phyloP scores from a whole-genome alignment of 1,284 basidiomycete genomes.

The Porodaedalea pini region DNA sequence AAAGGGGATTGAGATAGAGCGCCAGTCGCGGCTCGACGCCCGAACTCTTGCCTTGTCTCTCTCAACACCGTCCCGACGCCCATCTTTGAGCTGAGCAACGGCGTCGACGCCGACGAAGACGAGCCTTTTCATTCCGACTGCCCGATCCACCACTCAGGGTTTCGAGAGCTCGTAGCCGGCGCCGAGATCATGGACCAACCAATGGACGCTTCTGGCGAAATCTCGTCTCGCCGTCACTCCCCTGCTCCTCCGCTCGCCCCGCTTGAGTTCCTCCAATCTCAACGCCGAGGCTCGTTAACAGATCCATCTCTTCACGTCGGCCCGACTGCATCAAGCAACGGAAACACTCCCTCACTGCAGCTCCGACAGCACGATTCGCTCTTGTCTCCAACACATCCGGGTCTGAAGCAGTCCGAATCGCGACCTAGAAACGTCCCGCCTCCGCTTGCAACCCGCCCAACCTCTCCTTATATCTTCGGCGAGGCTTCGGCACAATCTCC shows the following conservation, averaged over 20 bases:
- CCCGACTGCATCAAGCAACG: slow-evolving; percentile 33
- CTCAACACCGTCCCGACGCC: background rate
- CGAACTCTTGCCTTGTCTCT: background rate
- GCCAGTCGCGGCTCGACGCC: slow-evolving; percentile 6
- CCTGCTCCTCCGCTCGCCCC: slow-evolving; percentile 57
- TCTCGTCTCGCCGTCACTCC: slow-evolving; percentile 34
- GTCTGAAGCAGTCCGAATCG: slow-evolving; percentile 33
- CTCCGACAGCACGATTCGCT: slow-evolving; percentile 31
- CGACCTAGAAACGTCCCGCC: slow-evolving; percentile 32
- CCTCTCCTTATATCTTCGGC: slow-evolving; percentile 67
- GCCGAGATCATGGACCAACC: slow-evolving; percentile 21
- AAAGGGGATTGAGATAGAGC: too few species aligned
- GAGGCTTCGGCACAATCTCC: slow-evolving; percentile 48
- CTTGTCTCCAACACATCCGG: slow-evolving; percentile 28
- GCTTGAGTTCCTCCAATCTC: slow-evolving; percentile 71
- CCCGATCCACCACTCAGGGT: background rate
- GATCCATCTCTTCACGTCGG: slow-evolving; percentile 71
- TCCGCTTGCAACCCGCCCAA: slow-evolving; percentile 47
- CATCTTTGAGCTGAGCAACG: background rate
- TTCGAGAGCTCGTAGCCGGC: slow-evolving; percentile 10
- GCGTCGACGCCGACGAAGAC: slow-evolving; percentile 2
- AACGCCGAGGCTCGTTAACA: slow-evolving; percentile 74
- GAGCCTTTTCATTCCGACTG: background rate
- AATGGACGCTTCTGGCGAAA: slow-evolving; percentile 16
- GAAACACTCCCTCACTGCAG: slow-evolving; percentile 24